Evolutionary conservation across 148 eudicot species (phyloP).

Genomic region (Polygonum maritimum): DNA sequence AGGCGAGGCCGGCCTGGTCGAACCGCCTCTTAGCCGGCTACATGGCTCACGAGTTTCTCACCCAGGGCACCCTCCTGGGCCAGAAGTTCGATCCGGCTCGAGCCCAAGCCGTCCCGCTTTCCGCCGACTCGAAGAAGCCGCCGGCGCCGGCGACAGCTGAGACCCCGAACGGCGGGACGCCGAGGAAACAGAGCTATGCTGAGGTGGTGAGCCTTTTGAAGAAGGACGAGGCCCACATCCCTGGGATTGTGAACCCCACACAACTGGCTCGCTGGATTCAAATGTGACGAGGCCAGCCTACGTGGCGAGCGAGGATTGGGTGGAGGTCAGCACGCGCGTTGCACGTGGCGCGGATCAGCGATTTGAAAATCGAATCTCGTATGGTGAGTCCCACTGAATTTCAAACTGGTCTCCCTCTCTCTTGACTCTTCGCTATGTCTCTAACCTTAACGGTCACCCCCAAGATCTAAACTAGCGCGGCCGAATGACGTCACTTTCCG

Average conservation of each 20-base stretch:
- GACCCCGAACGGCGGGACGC: background rate
- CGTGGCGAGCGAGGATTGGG: background rate
- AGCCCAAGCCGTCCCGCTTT: constrained; percentile 20
- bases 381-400: background rate
- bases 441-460: background rate
- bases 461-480: background rate
- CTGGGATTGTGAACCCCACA: constrained; percentile 45
- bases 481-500: background rate
- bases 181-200: constrained; percentile 21
- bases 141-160: background rate
- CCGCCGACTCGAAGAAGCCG: constrained; percentile 13
- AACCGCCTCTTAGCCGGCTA: constrained; percentile 32
- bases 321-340: background rate
- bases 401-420: background rate
- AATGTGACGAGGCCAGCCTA: constrained; percentile 9
- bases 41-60: constrained; percentile 32
- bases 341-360: background rate
- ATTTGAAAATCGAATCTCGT: background rate
- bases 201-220: constrained; percentile 35
- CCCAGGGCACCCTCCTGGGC: constrained; percentile 31
- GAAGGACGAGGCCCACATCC: constrained; percentile 33
- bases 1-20: constrained; percentile 4
- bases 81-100: constrained; percentile 38
- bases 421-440: background rate
- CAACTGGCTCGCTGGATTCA: constrained; percentile 31